A percentile compares a stretch with the other conserved stretches of the same genome.
phyloP scores from a whole-genome alignment of 2,329 filamentous ascomycete species.

The Phialophora chinensis region DNA sequence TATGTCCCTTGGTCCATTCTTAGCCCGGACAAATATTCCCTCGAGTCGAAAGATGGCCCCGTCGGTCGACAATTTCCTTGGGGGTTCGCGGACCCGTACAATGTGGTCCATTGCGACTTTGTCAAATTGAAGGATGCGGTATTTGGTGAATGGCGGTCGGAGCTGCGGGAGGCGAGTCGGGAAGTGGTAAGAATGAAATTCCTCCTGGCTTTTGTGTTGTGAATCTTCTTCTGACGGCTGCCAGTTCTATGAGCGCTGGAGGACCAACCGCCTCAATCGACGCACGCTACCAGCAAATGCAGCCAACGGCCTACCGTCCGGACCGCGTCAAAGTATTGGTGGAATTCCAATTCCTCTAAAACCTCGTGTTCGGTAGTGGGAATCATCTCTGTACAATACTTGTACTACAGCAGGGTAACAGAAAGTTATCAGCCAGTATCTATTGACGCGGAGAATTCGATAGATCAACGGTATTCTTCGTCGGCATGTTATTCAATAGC shows the following conservation, averaged over 20 bases:
- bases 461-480: conserved; percentile 1
- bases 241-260: conserved; percentile 35
- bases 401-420: conserved; percentile 48
- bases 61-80: conserved; percentile 91
- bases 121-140: conserved; percentile 86
- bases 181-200: conserved; percentile 64
- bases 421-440: conserved; percentile 5
- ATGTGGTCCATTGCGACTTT: conserved; percentile 92
- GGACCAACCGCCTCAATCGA: conserved; percentile 37
- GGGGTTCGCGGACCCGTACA: conserved; percentile 95
- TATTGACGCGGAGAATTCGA: conserved; percentile 1
- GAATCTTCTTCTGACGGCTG: conserved; percentile 1
- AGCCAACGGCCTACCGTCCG: conserved; percentile 30
- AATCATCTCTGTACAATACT: conserved; percentile 47
- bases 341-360: conserved; percentile 31
- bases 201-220: conserved; percentile 60
- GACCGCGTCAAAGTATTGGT: conserved; percentile 28
- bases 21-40: conserved; percentile 82
- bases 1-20: conserved; percentile 90
- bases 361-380: conserved; percentile 26
- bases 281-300: conserved; percentile 23
- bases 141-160: conserved; percentile 89
- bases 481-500: conserved; percentile 15
- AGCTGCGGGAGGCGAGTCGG: conserved; percentile 86
- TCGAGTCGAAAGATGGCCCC: conserved; percentile 58